Base-by-base conservation (phyloP, 2,329 filamentous ascomycete species). In the Aspergillus clavatus region DNA sequence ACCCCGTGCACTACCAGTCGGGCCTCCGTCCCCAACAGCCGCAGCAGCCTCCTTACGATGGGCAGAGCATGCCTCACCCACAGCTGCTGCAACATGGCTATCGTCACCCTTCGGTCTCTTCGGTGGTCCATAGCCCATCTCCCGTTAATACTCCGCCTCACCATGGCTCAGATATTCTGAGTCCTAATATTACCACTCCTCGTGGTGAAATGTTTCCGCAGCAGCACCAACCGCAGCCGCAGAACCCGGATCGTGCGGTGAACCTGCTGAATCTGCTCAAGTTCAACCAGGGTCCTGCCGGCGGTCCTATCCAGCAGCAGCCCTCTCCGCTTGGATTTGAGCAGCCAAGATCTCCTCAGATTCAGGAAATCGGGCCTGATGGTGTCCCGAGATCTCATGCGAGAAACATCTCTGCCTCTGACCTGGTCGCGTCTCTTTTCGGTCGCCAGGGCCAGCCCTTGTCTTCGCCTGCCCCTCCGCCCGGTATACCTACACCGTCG, bases 181-280 rank as follows among this genome's bases (percentile, higher is more conserved):
- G 79, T 59, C 79, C 80, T 7, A 77, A 73, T 50, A 62, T 68
- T 48, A 51, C 69, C 40, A 74, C 76, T 45, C 67, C 68, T 26
- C 64, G 64, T 38, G 65, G 68, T 55, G 62, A 70, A 58, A 49
- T 70, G 69, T 65, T 69, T 64, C 52, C 67, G 64, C 48, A 65
- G 56, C 42, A 67, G 61, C 41, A 68, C 64, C 59, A 63, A 61
- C 47, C 63, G 55, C 56, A 67, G 51, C 54, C 61, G 18, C 54
- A 59, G 36, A 73, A 71, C 47, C 62, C 68, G 40, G 73, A 75
- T 45, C 73, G 76, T 48, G 77, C 78, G 12, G 73, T 74, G 51
- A 80, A 78, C 57, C 65, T 87, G 53, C 72, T 86, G 47, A 84
- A 79, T 58, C 66, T 86, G 49, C 72, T 87, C 51, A 82, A 82